Conservation (phyloP, 139 green algal genomes). For the Klebsormidium nitens region DNA sequence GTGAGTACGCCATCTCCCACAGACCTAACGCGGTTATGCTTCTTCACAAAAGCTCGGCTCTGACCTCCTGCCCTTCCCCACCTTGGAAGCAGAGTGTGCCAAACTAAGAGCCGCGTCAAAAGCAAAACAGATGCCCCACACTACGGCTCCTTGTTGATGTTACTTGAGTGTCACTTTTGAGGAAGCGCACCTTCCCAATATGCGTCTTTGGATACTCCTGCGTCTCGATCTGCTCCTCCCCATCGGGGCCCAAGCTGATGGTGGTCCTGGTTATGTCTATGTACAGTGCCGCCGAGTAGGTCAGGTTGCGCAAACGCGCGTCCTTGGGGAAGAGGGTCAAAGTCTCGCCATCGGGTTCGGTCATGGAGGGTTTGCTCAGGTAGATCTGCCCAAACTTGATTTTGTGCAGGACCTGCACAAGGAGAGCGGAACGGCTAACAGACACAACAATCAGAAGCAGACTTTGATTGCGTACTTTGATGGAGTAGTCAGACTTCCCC, state of each 20-base stretch:
- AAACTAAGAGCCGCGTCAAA: too few species aligned
- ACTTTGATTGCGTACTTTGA: background rate
- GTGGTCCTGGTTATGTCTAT: conserved; percentile 78
- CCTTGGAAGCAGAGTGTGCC: too few species aligned
- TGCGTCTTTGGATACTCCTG: conserved; percentile 73
- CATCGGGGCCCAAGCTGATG: conserved; percentile 48
- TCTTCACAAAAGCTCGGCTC: too few species aligned
- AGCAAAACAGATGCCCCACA: too few species aligned
- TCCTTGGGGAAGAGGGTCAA: conserved; percentile 88
- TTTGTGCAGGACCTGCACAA: conserved; percentile 30
- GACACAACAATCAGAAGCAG: background rate
- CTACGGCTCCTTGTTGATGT: too few species aligned
- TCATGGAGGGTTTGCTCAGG: conserved; percentile 84
- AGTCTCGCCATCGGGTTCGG: conserved; percentile 86
- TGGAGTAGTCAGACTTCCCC: too few species aligned
- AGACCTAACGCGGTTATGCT: too few species aligned
- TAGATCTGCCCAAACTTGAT: conserved; percentile 96
- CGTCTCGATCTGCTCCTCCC: conserved; percentile 47
- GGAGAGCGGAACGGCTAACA: background rate
- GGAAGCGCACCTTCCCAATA: conserved; percentile 79
- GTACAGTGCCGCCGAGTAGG: conserved; percentile 94
- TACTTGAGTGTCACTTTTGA: too few species aligned
- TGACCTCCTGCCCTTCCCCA: too few species aligned
- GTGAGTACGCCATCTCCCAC: too few species aligned
- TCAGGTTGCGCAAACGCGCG: conserved; percentile 91